These are phyloP conservation scores for Lichenothelia convexa DNA, from an alignment of 495 filamentous ascomycete species.

Conservation along the genomic window DNA sequence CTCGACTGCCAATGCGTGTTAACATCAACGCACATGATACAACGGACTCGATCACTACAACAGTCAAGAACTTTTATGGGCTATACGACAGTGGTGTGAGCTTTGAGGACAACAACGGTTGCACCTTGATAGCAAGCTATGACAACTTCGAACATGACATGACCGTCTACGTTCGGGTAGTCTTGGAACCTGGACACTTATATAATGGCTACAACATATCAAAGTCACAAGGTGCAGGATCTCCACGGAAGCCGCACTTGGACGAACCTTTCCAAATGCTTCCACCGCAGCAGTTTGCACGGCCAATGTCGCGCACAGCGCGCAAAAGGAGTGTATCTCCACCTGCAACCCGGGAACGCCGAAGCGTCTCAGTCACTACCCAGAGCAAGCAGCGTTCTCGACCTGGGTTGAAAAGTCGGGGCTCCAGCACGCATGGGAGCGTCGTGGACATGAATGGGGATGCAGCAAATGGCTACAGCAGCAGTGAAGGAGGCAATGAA, in stretches of 20 bases:
- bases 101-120: constrained; percentile 76
- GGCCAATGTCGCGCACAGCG: constrained; percentile 47
- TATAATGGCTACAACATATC: constrained; percentile 6
- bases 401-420: constrained; percentile 46
- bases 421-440: constrained; percentile 45
- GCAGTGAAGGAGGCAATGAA: constrained; percentile 57
- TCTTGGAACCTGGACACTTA: constrained; percentile 30
- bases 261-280: constrained; percentile 23
- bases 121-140: constrained; percentile 80
- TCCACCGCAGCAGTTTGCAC: constrained; percentile 31
- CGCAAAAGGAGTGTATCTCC: constrained; percentile 73
- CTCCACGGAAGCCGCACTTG: constrained; percentile 19
- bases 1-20: constrained; percentile 75
- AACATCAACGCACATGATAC: constrained; percentile 84
- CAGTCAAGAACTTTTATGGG: constrained; percentile 95
- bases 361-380: constrained; percentile 53
- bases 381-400: constrained; percentile 43
- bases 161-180: constrained; percentile 75
- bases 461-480: constrained; percentile 51
- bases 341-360: constrained; percentile 47
- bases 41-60: constrained; percentile 88
- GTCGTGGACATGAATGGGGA: constrained; percentile 43
- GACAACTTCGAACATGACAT: constrained; percentile 84
- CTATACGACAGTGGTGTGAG: constrained; percentile 71
- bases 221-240: constrained; percentile 12